Evolutionary conservation across 2,329 filamentous ascomycete species (phyloP), one percentile per base, ranked within the genome.

Genomic region (Curvularia sp.): DNA sequence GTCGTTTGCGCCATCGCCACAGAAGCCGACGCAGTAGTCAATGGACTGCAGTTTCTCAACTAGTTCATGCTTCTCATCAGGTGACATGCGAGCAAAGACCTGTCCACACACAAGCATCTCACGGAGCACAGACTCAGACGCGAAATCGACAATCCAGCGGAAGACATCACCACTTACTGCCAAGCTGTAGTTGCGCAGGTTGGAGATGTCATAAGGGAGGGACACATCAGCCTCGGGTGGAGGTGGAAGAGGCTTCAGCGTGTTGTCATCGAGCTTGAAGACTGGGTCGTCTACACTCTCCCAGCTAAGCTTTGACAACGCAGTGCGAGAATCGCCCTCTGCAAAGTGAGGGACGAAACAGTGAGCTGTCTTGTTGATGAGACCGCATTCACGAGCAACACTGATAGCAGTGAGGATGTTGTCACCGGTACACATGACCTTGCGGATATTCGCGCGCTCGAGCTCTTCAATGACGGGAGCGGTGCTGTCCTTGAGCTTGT

Each of bases 11-110:
- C 95, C 95, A 74, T 99, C 95, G 43, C 95, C 95, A 71, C 95
- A 99, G 79, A 99, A 99, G 27, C 95, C 95, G 66, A 88, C 92
- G 68, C 91, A 96, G 77, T 97, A 99, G 74, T 93, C 94, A 64
- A 99, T 92, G 68, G 91, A 94, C 75, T 99, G 96, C 3, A 99
- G 84, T 76, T 97, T 99, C 76, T 98, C 95, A 2, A 99, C 93
- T 1, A 99, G 82, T 76, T 99, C 96, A 73, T 97, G 93, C 76
- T 99, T 99, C 77, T 99, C 95, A 74, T 99, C 96, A 0, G 95
- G 96, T 1, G 94, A 98, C 95, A 99, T 99, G 67, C 95, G 90
- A 3, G 95, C 96, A 77, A 96, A 99, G 1, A 99, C 92, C 77
- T 95, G 94, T 25, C 94, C 93, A 53, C 86, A 86, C 34, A 97